These are phyloP conservation scores for Pyrenophora teres DNA, from an alignment of 2,329 filamentous ascomycete genomes.

Conservation along the genomic window DNA sequence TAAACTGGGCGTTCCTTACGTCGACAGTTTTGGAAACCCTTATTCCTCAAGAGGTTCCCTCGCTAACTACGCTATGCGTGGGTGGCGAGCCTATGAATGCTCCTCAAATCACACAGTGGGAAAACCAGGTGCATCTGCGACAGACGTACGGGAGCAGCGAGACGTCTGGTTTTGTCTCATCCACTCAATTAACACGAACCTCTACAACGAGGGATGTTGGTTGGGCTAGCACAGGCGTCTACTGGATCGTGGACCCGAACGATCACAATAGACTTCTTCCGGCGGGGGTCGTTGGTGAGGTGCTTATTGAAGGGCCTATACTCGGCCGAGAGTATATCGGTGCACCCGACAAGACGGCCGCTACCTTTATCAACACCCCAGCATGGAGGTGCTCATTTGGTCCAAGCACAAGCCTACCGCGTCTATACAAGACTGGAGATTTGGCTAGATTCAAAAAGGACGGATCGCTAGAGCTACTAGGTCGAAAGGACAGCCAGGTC, in stretches of 20 bases:
- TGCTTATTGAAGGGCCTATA: conserved; percentile 29
- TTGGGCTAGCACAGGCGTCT: no score
- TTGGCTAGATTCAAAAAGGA: conserved; percentile 17
- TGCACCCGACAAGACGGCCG: conserved; percentile 19
- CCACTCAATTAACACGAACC: no score
- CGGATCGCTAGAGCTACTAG: conserved; percentile 18
- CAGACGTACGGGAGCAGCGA: no score
- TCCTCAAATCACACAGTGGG: no score
- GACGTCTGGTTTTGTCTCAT: no score
- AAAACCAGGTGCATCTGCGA: no score
- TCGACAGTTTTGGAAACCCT: not conserved
- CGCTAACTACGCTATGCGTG: not conserved
- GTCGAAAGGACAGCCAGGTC: conserved; percentile 29
- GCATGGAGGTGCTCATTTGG: not conserved
- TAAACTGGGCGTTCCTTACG: not conserved
- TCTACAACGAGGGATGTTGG: no score
- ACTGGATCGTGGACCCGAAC: conserved; percentile 31
- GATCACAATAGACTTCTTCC: conserved; percentile 25
- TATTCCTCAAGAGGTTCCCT: no score
- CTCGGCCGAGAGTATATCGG: conserved; percentile 31
- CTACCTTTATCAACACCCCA: conserved; percentile 17
- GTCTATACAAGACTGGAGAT: conserved; percentile 37
- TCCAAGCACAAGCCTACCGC: conserved; percentile 3
- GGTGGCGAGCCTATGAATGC: not conserved
- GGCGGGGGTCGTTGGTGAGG: conserved; percentile 26